These are phyloP conservation scores for Tulasnella calospora DNA, from an alignment of 768 basidiomycete species.

Conservation along the genomic window DNA sequence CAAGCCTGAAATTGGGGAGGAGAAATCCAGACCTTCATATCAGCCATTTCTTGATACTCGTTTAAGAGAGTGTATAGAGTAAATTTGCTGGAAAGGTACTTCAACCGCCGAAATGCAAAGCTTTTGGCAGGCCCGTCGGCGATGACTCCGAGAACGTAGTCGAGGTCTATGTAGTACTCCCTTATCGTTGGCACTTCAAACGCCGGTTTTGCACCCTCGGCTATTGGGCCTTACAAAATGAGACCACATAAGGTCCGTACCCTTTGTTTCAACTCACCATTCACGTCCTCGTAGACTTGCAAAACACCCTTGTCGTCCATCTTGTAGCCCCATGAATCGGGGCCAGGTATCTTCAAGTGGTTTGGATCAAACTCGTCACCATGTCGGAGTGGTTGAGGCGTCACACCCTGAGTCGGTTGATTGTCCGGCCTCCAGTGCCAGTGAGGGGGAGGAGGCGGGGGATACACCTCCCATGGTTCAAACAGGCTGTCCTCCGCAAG, in stretches of 20 bases:
- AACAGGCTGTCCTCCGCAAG: constrained; percentile 34
- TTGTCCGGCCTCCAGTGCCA: constrained; percentile 74
- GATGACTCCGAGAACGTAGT: constrained; percentile 84
- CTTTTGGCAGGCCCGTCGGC: constrained; percentile 94
- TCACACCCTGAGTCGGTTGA: constrained; percentile 26
- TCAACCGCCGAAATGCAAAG: constrained; percentile 86
- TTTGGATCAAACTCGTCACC: constrained; percentile 57
- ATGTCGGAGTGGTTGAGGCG: constrained; percentile 24
- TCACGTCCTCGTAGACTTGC: constrained; percentile 58
- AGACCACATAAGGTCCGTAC: neutral
- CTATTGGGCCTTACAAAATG: constrained; percentile 23
- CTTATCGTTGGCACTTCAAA: constrained; percentile 79
- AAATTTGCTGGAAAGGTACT: constrained; percentile 90
- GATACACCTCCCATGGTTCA: constrained; percentile 82
- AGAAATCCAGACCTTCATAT: constrained; percentile 76
- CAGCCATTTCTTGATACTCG: constrained; percentile 87
- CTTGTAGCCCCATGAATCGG: constrained; percentile 55
- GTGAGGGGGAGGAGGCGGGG: constrained; percentile 87
- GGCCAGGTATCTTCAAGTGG: constrained; percentile 67
- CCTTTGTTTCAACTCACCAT: constrained; percentile 14
- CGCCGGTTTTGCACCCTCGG: constrained; percentile 48
- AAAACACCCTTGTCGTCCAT: constrained; percentile 88
- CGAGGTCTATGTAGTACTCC: constrained; percentile 95
- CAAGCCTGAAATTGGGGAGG: neutral
- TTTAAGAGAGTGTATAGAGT: constrained; percentile 88